Base-by-base conservation (phyloP, 2,329 filamentous ascomycete species). In the Penicillium sp. region DNA sequence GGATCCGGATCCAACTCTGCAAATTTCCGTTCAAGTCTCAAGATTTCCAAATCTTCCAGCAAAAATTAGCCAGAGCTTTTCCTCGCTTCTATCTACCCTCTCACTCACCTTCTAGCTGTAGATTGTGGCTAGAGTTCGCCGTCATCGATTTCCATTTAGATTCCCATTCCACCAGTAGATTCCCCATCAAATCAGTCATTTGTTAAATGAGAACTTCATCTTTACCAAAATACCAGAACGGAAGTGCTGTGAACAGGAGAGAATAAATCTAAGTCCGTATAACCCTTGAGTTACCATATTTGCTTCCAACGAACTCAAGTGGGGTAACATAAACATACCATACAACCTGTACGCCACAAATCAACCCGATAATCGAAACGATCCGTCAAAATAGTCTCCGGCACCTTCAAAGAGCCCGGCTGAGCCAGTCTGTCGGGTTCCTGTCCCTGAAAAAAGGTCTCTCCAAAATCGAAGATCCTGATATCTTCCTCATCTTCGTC, bases 331-430 rank as follows among this genome's bases (percentile, higher is more conserved):
- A n/a, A n/a, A 58, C 60, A n/a, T 59, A 68, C 64, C 49, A 64
- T 60, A 31, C 60, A 66, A 23, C 64, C 64, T 18, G 39, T 45
- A 10, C 63, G 59, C 72, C 66, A 74, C 31, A 74, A 60, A 26
- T 75, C 69, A 49, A 73, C 68, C 2, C 63, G 58, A 44, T 58
- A 64, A 55, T 65, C 62, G 63, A 75, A 69, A 6, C 8, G 19
- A 26, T 69, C 56, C 1, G 62, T 63, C 39, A 72, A 65, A 54
- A 73, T 67, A 1, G 67, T 62, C 55, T 74, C 70, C 4, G 64
- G 71, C 14, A 62, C 67, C 28, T 58, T 58, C 28, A 72, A 65
- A 39, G 39, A 50, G 31, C 64, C 50, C 9, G 67, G 67, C 47
- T 67, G 58, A 24, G 59, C 61, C 6, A 68, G 55, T 18, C 19